Base-by-base conservation (phyloP, 2,329 filamentous ascomycete species). In the Epichloe brachyelytri region DNA sequence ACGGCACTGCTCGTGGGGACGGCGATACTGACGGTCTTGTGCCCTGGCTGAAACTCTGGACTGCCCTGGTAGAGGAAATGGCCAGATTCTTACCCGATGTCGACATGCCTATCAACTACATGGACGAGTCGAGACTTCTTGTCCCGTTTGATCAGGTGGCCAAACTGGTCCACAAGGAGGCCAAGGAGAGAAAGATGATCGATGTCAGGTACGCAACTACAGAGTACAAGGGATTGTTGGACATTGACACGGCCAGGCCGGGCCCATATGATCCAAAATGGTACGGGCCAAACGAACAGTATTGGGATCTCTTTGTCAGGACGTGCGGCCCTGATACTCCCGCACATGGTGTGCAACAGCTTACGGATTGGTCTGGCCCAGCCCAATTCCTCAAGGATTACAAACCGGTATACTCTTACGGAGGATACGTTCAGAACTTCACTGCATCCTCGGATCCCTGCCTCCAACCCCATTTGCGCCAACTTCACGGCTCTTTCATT, bases 81-180 rank as follows among this genome's bases (percentile, higher is more conserved):
- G 72, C 76, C 26, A 60, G 71, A 14, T 66, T 73, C 47, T 61
- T 85, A 20, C 81, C 80, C 4, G 80, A 85, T 54, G 76, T 85
- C 61, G 80, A 84, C 60, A 82, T 84, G 68, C 76, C 80, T 11
- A 78, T 84, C 66, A 84, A 85, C 59, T 71, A 74, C 49, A 72
- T 82, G 65, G 80, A 84, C 60, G 79, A 85, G 60, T 74, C 80
- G 30, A 71, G 81, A 20, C 62, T 85, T n/a, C 65, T 83, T 33
- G 77, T 81, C 3, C 73, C 78, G 10, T 79, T 73, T 65, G 73
- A 83, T 50, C 68, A 75, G 14, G 73, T 84, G 51, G 68, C 75
- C 22, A 65, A 66, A 22, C 66, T 78, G 46, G 68, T 82, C 10
- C 64, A 64, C 7, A 66, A 69, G 45, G 80, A 80, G 58, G 64